Percentiles rank a stretch among this genome's conserved stretches.
Evolutionary conservation across 805 yeast species (phyloP).

Genomic region (Saccharomycopsis sp.): DNA sequence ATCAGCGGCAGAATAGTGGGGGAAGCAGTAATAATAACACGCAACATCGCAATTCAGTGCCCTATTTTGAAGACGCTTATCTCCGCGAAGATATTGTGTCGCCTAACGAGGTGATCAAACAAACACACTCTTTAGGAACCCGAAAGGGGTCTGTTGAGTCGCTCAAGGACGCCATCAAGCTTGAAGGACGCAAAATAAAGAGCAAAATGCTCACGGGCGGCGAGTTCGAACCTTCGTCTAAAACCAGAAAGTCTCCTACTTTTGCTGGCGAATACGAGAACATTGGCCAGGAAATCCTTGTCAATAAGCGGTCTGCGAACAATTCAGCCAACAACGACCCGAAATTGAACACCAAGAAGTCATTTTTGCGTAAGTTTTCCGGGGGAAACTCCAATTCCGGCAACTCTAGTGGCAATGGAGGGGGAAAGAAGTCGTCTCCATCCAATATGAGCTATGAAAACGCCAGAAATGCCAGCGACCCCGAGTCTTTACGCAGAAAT

Average conservation of each 20-base stretch:
- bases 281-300: constrained; percentile 19
- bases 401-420: constrained; percentile 2
- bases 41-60: neutral
- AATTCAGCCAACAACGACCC: neutral
- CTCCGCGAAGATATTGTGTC: constrained; percentile 13
- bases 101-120: constrained; percentile 17
- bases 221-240: neutral
- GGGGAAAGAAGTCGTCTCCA: constrained; percentile 1
- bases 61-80: neutral
- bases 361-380: constrained; percentile 17
- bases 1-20: neutral
- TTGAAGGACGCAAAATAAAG: constrained; percentile 16
- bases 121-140: constrained; percentile 1
- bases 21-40: neutral
- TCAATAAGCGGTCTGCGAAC: constrained; percentile 4
- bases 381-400: constrained; percentile 1
- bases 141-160: constrained; percentile 17
- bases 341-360: constrained; percentile 15
- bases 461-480: constrained; percentile 1
- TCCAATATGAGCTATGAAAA: neutral
- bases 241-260: neutral
- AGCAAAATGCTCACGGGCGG: constrained; percentile 5
- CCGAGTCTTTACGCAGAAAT: neutral
- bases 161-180: constrained; percentile 14
- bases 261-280: constrained; percentile 4